Conservation (phyloP, 139 green algal genomes). For the Coelastrella sp. region DNA sequence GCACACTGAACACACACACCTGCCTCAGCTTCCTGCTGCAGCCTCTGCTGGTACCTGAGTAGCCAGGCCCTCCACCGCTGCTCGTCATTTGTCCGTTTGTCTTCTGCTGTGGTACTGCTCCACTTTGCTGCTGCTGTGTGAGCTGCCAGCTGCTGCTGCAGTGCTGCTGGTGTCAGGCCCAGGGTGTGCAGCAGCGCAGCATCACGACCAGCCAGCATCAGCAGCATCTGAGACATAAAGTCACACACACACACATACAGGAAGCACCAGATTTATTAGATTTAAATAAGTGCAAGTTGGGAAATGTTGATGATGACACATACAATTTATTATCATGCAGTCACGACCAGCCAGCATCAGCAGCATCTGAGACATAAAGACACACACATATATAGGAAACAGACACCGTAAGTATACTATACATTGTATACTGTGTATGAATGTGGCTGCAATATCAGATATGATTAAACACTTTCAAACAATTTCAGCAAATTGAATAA, state of each 20-base stretch:
- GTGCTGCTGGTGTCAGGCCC: constrained; percentile 54
- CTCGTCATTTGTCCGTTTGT: constrained; percentile 55
- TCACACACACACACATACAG: neutral
- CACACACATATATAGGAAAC: too few species aligned
- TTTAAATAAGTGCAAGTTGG: too few species aligned
- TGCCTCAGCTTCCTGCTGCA: constrained; percentile 51
- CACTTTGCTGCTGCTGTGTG: constrained; percentile 30
- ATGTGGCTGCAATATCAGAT: too few species aligned
- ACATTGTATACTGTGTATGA: too few species aligned
- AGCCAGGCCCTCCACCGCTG: constrained; percentile 60
- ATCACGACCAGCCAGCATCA: constrained; percentile 55
- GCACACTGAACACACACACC: neutral
- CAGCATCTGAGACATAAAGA: too few species aligned
- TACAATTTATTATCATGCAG: too few species aligned
- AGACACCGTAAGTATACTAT: too few species aligned
- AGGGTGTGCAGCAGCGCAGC: constrained; percentile 56
- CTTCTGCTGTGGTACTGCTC: neutral
- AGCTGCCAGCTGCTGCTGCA: constrained; percentile 51
- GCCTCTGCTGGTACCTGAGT: constrained; percentile 49
- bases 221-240: constrained; percentile 52
- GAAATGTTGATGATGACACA: too few species aligned
- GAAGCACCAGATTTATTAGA: neutral
- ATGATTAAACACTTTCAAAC: too few species aligned
- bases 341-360: too few species aligned
- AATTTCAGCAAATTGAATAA: too few species aligned